A percentile compares a stretch with the other conserved stretches of the same genome.
phyloP scores from a whole-genome alignment of 306 rosid genomes.

The Dryas drummondii region DNA sequence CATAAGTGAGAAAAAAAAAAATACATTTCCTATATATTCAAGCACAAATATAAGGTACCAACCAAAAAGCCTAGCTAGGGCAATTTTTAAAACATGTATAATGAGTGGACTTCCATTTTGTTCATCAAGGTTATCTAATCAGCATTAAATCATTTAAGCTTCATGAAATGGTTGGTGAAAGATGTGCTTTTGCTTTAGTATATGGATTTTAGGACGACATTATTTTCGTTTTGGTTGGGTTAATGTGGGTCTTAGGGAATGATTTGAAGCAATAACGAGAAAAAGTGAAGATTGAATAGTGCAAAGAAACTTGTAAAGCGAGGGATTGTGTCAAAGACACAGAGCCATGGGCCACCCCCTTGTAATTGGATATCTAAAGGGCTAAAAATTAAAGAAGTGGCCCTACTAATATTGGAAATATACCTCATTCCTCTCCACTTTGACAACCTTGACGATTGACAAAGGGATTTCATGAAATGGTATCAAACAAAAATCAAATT shows the following conservation, averaged over 20 bases:
- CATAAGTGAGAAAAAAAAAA: no score
- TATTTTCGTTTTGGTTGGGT: slow-evolving; percentile 36
- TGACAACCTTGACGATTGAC: slow-evolving; percentile 47
- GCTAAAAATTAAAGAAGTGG: slow-evolving; percentile 24
- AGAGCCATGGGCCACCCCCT: slow-evolving; percentile 42
- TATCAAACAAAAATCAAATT: slow-evolving; percentile 39
- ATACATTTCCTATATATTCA: no score
- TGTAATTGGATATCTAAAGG: slow-evolving; percentile 53
- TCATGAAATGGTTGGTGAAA: slow-evolving; percentile 29
- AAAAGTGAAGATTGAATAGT: slow-evolving; percentile 44
- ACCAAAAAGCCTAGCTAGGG: background rate
- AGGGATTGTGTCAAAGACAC: slow-evolving; percentile 42
- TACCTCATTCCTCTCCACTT: slow-evolving; percentile 28
- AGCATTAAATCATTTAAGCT: slow-evolving; percentile 28
- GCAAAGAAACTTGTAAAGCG: slow-evolving; percentile 48
- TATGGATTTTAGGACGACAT: slow-evolving; percentile 40
- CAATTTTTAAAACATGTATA: slow-evolving; percentile 26
- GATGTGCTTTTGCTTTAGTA: slow-evolving; percentile 46
- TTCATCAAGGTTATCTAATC: slow-evolving; percentile 47
- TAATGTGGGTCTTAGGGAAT: slow-evolving; percentile 66
- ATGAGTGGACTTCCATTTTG: slow-evolving; percentile 49
- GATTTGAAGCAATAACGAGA: slow-evolving; percentile 52
- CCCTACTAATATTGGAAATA: slow-evolving; percentile 40
- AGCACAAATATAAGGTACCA: background rate
- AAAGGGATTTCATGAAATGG: slow-evolving; percentile 47